phyloP scores from a whole-genome alignment of 306 rosid species.

The Cercis canadensis region DNA sequence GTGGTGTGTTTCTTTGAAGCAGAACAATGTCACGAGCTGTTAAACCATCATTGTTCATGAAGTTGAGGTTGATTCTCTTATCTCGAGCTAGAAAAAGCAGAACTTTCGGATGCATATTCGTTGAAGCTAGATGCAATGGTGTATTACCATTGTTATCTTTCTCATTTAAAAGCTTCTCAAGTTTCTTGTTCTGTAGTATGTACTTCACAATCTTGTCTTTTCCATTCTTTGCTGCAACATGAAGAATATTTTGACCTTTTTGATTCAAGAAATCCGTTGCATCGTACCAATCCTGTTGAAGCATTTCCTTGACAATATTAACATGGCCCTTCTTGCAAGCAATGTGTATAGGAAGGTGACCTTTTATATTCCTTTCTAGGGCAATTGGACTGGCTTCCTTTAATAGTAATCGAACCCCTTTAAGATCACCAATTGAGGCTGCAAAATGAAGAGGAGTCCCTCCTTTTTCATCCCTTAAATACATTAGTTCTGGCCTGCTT shows the following conservation, averaged over 20 bases:
- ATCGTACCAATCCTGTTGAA: background rate
- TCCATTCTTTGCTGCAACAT: conserved; percentile 16
- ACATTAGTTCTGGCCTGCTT: background rate
- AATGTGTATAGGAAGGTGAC: conserved; percentile 17
- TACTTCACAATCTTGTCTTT: background rate
- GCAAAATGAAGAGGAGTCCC: background rate
- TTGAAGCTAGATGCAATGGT: conserved; percentile 31
- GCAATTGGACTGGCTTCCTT: accelerated
- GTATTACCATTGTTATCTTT: conserved; percentile 20
- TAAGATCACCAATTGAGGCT: background rate
- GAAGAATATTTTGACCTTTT: conserved; percentile 19
- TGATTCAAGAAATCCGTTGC: background rate
- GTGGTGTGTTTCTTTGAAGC: background rate
- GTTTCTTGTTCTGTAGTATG: background rate
- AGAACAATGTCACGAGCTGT: background rate
- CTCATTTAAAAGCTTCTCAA: background rate
- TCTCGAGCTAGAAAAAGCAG: background rate
- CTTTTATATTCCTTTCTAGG: background rate
- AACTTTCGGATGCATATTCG: background rate
- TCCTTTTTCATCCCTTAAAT: background rate
- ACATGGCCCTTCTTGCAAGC: conserved; percentile 20
- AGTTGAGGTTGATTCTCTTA: background rate
- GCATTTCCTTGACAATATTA: background rate
- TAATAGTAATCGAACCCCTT: background rate
- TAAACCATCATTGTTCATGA: background rate